Evolutionary conservation across 108 stramenopile species (phyloP).

Genomic region (Epithemia pelagica): DNA sequence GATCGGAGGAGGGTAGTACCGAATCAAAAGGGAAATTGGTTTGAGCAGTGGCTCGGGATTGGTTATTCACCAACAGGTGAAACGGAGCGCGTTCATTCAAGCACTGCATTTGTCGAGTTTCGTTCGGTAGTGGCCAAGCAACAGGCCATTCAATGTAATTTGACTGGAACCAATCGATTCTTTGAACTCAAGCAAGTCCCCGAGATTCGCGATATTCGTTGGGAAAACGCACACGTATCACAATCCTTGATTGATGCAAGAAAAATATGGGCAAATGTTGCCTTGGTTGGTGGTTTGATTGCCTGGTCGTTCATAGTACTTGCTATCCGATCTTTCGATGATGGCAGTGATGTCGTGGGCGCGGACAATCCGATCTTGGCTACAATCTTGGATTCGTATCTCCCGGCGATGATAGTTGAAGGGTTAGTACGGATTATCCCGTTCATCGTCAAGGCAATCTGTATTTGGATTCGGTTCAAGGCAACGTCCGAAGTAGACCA

Average conservation of each 20-base stretch:
- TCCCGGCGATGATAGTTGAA: constrained; percentile 34
- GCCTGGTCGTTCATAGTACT: constrained; percentile 31
- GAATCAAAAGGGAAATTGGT: neutral
- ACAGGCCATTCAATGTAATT: constrained; percentile 34
- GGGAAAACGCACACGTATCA: constrained; percentile 39
- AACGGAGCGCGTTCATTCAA: constrained; percentile 1
- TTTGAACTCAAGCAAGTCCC: constrained; percentile 23
- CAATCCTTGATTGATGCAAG: constrained; percentile 24
- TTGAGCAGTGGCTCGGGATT: constrained; percentile 6
- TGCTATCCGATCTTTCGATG: constrained; percentile 10
- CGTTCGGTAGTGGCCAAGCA: constrained; percentile 49
- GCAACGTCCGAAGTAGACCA: constrained; percentile 23
- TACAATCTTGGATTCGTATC: constrained; percentile 19
- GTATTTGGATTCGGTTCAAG: constrained; percentile 45
- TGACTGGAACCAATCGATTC: constrained; percentile 13
- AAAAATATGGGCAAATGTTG: constrained; percentile 23
- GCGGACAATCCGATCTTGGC: constrained; percentile 6
- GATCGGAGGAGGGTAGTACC: constrained; percentile 1
- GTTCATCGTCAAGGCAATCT: constrained; percentile 22
- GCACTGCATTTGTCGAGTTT: constrained; percentile 53
- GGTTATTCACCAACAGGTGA: neutral
- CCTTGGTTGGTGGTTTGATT: constrained; percentile 25
- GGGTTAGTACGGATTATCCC: constrained; percentile 34
- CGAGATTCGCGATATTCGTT: constrained; percentile 48
- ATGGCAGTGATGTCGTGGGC: constrained; percentile 2